A percentile compares a stretch with the other conserved stretches of the same genome.
phyloP scores from a whole-genome alignment of 768 basidiomycete species.

The Paxillus rubicundulus region DNA sequence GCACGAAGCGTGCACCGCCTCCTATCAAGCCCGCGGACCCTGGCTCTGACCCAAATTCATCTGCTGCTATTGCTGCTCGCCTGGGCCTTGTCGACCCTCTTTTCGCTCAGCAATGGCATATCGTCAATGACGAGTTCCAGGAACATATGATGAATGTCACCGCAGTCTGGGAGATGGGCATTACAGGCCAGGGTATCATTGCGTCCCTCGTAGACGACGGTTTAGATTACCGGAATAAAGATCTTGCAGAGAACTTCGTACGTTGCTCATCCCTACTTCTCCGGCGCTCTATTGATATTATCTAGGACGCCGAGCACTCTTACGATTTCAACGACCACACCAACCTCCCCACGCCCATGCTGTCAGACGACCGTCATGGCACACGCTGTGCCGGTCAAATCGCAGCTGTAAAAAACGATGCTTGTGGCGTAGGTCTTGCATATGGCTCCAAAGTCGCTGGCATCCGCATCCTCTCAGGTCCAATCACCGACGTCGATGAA shows the following conservation, averaged over 20 bases:
- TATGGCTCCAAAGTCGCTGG: conserved; percentile 91
- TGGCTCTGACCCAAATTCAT: conserved; percentile 21
- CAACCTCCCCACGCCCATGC: conserved; percentile 79
- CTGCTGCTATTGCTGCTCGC: conserved; percentile 51
- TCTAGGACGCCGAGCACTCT: conserved; percentile 79
- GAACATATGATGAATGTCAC: conserved; percentile 93
- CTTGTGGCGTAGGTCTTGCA: conserved; percentile 93
- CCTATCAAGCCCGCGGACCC: conserved; percentile 39
- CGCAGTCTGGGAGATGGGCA: conserved; percentile 84
- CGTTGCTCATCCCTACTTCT: conserved; percentile 30
- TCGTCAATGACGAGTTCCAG: conserved; percentile 82
- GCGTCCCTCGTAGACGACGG: conserved; percentile 95
- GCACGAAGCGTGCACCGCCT: conserved; percentile 74
- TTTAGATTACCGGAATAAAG: conserved; percentile 83
- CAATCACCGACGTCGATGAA: conserved; percentile 94
- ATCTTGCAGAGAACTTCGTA: conserved; percentile 91
- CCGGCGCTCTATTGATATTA: not conserved
- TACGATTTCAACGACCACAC: conserved; percentile 97
- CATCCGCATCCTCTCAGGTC: conserved; percentile 90
- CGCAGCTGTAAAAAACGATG: conserved; percentile 87
- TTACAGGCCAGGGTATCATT: conserved; percentile 84
- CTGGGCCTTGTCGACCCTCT: conserved; percentile 79
- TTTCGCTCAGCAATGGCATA: conserved; percentile 89
- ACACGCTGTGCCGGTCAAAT: conserved; percentile 98
- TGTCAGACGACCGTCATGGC: conserved; percentile 92